Conservation (phyloP, 1,284 basidiomycete genomes). For the Ganoderma boninense region DNA sequence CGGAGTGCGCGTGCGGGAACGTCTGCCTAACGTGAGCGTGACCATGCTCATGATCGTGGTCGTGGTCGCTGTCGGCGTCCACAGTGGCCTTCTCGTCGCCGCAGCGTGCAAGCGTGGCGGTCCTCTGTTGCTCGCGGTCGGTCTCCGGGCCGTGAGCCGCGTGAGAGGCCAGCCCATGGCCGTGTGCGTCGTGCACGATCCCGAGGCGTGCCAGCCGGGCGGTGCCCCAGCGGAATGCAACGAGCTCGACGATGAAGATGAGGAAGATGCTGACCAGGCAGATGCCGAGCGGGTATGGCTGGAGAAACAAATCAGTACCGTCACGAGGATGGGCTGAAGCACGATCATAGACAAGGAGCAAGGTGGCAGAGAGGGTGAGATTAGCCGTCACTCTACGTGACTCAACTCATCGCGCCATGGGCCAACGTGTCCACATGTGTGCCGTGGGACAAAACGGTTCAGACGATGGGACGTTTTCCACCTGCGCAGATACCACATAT, state of each 20-base stretch:
- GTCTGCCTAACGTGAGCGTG: not conserved
- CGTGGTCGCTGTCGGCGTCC: not conserved
- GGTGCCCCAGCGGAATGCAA: conserved; percentile 85
- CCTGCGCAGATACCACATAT: too few species aligned
- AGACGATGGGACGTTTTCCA: too few species aligned
- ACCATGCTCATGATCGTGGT: conserved; percentile 4
- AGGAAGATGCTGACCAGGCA: conserved; percentile 82
- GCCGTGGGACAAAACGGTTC: too few species aligned
- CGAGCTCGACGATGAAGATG: conserved; percentile 87
- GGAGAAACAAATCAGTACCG: too few species aligned
- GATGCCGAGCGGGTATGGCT: conserved; percentile 85
- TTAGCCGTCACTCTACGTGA: too few species aligned
- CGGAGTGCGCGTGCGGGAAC: conserved; percentile 29
- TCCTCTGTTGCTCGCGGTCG: conserved; percentile 18
- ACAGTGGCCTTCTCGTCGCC: not conserved
- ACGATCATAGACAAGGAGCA: too few species aligned
- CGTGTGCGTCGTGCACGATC: conserved; percentile 67
- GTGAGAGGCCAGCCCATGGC: conserved; percentile 71
- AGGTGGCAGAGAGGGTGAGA: too few species aligned
- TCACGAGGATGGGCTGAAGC: not conserved
- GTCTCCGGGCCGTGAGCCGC: conserved; percentile 75
- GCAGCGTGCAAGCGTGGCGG: not conserved
- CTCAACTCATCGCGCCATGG: too few species aligned
- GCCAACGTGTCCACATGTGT: too few species aligned
- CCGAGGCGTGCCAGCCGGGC: conserved; percentile 67